Evolutionary conservation across 352 stramenopile genomes (phyloP).

Genomic region (Peronospora farinosa): DNA sequence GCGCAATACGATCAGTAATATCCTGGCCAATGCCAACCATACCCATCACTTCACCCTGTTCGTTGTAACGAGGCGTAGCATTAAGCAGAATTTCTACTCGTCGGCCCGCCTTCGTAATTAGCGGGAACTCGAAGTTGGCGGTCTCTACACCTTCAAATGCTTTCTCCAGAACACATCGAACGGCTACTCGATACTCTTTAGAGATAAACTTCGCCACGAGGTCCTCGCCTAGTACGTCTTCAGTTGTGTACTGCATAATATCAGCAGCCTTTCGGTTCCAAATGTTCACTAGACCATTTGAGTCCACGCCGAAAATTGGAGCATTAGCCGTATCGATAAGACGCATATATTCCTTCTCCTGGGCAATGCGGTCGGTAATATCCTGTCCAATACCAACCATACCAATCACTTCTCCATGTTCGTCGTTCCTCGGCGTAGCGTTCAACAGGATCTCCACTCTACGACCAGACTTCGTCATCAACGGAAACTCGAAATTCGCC

Average conservation of each 20-base stretch:
- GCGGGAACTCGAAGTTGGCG: conserved; percentile 52
- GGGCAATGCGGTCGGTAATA: conserved; percentile 50
- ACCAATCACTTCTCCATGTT: conserved; percentile 55
- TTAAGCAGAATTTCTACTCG: conserved; percentile 63
- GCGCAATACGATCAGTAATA: conserved; percentile 48
- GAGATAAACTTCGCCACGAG: conserved; percentile 71
- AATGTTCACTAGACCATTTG: conserved; percentile 62
- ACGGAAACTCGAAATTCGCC: conserved; percentile 67
- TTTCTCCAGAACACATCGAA: conserved; percentile 46
- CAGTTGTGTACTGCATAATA: conserved; percentile 65
- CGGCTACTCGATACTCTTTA: conserved; percentile 40
- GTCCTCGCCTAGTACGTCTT: conserved; percentile 56
- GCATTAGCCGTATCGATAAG: conserved; percentile 82
- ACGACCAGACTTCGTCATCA: conserved; percentile 63
- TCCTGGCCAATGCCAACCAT: conserved; percentile 76
- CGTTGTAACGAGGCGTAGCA: conserved; percentile 65
- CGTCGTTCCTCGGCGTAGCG: conserved; percentile 45
- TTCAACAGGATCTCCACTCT: conserved; percentile 77
- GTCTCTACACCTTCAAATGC: conserved; percentile 38
- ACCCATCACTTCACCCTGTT: conserved; percentile 61
- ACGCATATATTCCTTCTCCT: conserved; percentile 71
- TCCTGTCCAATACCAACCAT: conserved; percentile 67
- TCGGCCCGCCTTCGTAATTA: conserved; percentile 45
- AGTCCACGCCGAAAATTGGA: conserved; percentile 70
- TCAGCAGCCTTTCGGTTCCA: conserved; percentile 74